Percentiles rank a stretch among this genome's conserved stretches.
phyloP scores from a whole-genome alignment of 257 asterid species.

The Nicotiana tabacum region DNA sequence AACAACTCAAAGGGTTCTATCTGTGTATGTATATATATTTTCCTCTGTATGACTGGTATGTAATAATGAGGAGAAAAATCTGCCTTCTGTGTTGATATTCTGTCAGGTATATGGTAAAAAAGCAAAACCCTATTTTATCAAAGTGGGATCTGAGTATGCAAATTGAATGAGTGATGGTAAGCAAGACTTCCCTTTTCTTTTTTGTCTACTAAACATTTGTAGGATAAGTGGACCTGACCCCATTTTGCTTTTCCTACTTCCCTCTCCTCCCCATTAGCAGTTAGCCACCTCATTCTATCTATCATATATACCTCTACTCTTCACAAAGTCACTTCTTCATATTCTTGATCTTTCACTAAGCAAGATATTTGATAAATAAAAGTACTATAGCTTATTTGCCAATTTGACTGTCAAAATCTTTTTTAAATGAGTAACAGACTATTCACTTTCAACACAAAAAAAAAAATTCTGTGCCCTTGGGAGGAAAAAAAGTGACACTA shows the following conservation, averaged over 20 bases:
- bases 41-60: not conserved
- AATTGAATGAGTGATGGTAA: constrained; percentile 19
- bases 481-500: constrained; percentile 7
- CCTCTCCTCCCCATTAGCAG: not conserved
- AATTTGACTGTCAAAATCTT: not conserved
- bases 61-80: constrained; percentile 14
- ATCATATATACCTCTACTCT: not conserved
- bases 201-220: constrained; percentile 18
- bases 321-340: not conserved
- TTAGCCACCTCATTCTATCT: not conserved
- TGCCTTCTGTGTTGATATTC: constrained; percentile 3
- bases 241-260: constrained; percentile 6
- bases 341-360: not conserved
- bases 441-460: not conserved
- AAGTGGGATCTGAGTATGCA: constrained; percentile 32
- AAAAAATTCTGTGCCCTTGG: not conserved
- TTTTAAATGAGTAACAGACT: not conserved
- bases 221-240: constrained; percentile 25
- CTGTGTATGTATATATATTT: not conserved
- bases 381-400: not conserved
- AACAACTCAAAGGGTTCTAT: not conserved
- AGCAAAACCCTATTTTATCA: not conserved
- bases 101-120: constrained; percentile 1
- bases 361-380: not conserved
- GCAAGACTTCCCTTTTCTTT: constrained; percentile 18